phyloP scores from a whole-genome alignment of 78 protist genomes.

The Cavenderia fasciculata region DNA sequence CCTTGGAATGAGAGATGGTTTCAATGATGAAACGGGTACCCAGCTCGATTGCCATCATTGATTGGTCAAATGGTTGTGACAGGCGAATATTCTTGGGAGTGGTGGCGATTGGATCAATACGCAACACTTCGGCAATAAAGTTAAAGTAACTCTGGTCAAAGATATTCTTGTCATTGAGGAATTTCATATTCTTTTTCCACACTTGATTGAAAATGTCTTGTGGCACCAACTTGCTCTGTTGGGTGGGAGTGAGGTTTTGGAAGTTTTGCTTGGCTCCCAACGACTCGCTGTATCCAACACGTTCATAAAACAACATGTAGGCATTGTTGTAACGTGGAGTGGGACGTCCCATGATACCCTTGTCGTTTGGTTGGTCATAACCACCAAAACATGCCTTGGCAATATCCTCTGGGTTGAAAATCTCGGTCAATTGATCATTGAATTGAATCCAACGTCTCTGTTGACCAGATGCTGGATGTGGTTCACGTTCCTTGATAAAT shows the following conservation, averaged over 20 bases:
- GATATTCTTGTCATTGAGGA: slow-evolving; percentile 80
- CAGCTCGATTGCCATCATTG: slow-evolving; percentile 46
- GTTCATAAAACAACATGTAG: slow-evolving; percentile 83
- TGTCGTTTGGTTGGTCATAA: slow-evolving; percentile 37
- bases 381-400: slow-evolving; percentile 83
- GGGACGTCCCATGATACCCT: slow-evolving; percentile 1
- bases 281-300: background rate
- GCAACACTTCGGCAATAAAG: slow-evolving; percentile 25
- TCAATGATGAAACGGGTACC: slow-evolving; percentile 59
- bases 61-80: slow-evolving; percentile 8
- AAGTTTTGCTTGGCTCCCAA: slow-evolving; percentile 17
- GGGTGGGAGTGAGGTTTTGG: background rate
- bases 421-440: slow-evolving; percentile 80
- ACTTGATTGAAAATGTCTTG: slow-evolving; percentile 20
- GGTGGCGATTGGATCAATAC: background rate
- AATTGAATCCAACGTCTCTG: slow-evolving; percentile 77
- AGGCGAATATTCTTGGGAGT: background rate
- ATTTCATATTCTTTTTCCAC: slow-evolving; percentile 85
- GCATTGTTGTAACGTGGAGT: slow-evolving; percentile 66
- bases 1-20: slow-evolving; percentile 58
- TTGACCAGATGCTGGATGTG: slow-evolving; percentile 43
- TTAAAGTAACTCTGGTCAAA: slow-evolving; percentile 79
- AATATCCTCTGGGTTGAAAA: slow-evolving; percentile 76
- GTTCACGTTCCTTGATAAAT: slow-evolving; percentile 72
- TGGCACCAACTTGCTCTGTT: slow-evolving; percentile 68